Evolutionary conservation across 1,139 yeast species (phyloP), one percentile per base, ranked within the genome.

Genomic region (Hansenula anomala): DNA sequence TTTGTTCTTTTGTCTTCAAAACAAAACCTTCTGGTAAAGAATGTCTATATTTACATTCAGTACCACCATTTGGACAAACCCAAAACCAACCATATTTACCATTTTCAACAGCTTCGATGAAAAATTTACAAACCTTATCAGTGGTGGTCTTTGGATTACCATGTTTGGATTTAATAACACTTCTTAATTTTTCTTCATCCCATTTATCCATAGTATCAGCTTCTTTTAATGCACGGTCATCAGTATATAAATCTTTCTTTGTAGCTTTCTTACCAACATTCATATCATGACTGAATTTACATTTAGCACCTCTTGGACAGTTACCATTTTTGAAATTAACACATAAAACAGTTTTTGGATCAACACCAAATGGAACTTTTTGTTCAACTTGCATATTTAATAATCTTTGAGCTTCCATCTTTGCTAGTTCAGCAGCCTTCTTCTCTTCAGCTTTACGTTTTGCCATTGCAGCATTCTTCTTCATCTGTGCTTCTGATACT

Each of bases 61-160:
- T 80, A 47, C 96, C 97, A 30, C 92, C 92, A 54, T 87, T 87
- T 28, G 98, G 99, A 69, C 99, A 92, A 25, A 77, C 75, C 99
- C 98, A 92, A 65, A 92, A 90, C 98, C 98, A 92, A 54, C 99
- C 98, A 60, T 94, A 92, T 61, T 92, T 90, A 42, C 95, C 94
- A 58, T 89, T 89, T 59, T 94, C 98, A 45, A 94, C 97, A 0
- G 98, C 98, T 45, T 89, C 96, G 53, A 92, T 86, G 66, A 94
- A 94, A 63, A 64, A 80, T 63, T 90, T 92, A 75, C 99, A 94
- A 35, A 94, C 89, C 49, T 76, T 94, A 48, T 92, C 97, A 3
- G 99, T 94, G 22, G 97, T 89, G 13, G 97, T 89, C 61, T 81
- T 79, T 37, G 84, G 92, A 61, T 92, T 92, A 41, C 98, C 97